Conservation (phyloP, 305 asterid species). For the Fraxinus greggii region DNA sequence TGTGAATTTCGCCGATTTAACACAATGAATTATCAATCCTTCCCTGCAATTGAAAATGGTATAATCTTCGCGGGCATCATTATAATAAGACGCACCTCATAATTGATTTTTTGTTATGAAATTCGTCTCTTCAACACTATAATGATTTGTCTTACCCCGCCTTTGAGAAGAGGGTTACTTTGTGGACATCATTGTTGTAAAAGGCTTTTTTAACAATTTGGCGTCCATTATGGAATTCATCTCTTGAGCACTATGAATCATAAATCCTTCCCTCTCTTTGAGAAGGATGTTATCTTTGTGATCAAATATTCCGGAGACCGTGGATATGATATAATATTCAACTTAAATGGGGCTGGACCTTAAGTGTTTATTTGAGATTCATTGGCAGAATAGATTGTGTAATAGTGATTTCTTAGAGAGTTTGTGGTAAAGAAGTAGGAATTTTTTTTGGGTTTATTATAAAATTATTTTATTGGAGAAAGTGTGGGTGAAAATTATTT, state of each 20-base stretch:
- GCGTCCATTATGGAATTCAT: not conserved
- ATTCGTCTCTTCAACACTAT: not conserved
- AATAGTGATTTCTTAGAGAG: too few species aligned
- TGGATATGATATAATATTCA: not conserved
- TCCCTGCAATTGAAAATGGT: not conserved
- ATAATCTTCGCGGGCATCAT: not conserved
- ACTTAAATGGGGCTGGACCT: not conserved
- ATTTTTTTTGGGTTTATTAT: too few species aligned
- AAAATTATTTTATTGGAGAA: too few species aligned
- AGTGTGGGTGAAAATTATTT: too few species aligned
- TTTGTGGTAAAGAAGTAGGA: too few species aligned
- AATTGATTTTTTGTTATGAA: not conserved
- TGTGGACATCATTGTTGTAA: not conserved
- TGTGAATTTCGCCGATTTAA: not conserved
- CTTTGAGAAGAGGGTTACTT: not conserved
- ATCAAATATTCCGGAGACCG: too few species aligned
- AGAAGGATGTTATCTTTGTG: not conserved
- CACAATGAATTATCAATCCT: not conserved
- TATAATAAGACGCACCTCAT: not conserved
- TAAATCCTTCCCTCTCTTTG: not conserved
- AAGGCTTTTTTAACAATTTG: not conserved
- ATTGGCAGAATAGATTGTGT: too few species aligned
- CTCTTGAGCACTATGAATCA: not conserved
- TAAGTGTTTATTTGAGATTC: not conserved
- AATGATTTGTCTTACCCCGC: not conserved